Evolutionary conservation across 305 asterid species (phyloP).

Genomic region (Fraxinus sp.): DNA sequence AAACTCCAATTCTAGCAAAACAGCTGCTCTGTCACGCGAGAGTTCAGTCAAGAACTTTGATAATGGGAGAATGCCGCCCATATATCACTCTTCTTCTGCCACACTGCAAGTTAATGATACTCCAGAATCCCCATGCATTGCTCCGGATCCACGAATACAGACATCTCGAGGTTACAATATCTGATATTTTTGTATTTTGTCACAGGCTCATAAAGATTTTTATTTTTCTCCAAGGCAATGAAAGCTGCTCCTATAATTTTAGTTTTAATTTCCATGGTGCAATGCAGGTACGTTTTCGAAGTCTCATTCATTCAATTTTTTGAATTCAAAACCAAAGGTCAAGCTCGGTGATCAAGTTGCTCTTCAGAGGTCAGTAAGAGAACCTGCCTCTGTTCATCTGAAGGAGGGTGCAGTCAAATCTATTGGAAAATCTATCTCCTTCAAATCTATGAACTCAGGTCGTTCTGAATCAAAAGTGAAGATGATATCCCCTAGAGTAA

Average conservation of each 20-base stretch:
- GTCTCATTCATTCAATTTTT: constrained; percentile 71
- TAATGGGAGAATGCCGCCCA: constrained; percentile 46
- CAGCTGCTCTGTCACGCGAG: constrained; percentile 55
- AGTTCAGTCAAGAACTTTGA: constrained; percentile 59
- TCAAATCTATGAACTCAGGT: constrained; percentile 51
- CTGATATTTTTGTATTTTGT: constrained; percentile 15
- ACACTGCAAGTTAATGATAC: constrained; percentile 37
- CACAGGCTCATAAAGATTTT: constrained; percentile 10
- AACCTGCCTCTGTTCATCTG: constrained; percentile 43
- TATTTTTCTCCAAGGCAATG: constrained; percentile 2
- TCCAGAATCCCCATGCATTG: constrained; percentile 43
- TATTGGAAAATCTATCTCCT: constrained; percentile 68
- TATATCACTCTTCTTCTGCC: constrained; percentile 44
- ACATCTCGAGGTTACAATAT: constrained; percentile 47
- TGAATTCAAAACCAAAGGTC: constrained; percentile 63
- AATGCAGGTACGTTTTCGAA: constrained; percentile 68
- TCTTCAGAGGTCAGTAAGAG: constrained; percentile 59
- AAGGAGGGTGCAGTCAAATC: constrained; percentile 62
- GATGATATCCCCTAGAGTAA: constrained; percentile 64
- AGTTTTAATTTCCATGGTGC: constrained; percentile 10
- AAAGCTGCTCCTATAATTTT: constrained; percentile 2
- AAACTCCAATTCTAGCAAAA: constrained; percentile 40
- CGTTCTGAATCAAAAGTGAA: constrained; percentile 66
- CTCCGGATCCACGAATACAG: constrained; percentile 47
- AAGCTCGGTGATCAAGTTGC: constrained; percentile 69